phyloP scores from a whole-genome alignment of 2,329 filamentous ascomycete genomes.

The Chlorencoelia australis region DNA sequence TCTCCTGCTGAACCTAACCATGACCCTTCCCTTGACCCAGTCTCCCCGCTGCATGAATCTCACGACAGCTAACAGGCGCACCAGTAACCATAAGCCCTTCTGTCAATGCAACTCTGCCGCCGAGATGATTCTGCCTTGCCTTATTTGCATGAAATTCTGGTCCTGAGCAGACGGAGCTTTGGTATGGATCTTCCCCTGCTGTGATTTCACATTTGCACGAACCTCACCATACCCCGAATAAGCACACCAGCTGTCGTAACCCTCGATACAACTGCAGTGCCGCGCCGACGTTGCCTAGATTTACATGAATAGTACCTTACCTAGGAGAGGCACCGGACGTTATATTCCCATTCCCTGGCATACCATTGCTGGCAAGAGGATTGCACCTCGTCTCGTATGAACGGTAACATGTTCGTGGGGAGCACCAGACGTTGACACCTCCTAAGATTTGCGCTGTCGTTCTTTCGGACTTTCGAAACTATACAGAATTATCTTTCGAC shows the following conservation, averaged over 20 bases:
- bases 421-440: background rate
- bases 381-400: background rate
- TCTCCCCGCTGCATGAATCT: background rate
- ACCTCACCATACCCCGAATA: no score
- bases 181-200: conserved; percentile 4
- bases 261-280: no score
- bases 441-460: background rate
- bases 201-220: no score
- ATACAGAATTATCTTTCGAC: background rate
- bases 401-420: no score
- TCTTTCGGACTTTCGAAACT: background rate
- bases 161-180: conserved; percentile 5
- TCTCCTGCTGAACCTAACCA: no score
- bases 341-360: no score
- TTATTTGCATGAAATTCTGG: conserved; percentile 9
- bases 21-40: background rate
- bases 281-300: no score
- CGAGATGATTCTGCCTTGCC: no score
- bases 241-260: no score
- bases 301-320: no score
- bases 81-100: background rate
- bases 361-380: no score
- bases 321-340: no score
- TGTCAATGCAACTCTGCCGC: background rate
- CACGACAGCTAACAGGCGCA: background rate